Base-by-base conservation (phyloP, 2,329 filamentous ascomycete species). In the Dothistroma pini region DNA sequence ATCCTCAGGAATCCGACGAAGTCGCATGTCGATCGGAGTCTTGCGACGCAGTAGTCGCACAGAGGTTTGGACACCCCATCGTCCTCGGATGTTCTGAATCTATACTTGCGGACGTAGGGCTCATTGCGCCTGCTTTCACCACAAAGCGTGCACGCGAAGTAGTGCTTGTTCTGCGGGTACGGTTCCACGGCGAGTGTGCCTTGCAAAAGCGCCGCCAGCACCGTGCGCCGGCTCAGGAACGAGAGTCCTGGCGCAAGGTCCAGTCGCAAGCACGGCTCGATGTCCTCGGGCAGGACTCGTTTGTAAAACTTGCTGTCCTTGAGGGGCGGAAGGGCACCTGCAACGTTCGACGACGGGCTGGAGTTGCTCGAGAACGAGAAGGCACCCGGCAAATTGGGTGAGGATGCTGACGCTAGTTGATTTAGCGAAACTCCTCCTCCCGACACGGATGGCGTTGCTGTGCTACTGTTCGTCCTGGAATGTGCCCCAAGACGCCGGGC, bases 241-340 rank as follows among this genome's bases (percentile, higher is more conserved):
- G 92, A 97, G 31, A 99, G 84, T 0, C 93, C 91, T 0, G 95
- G 95, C 0, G 95, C 93, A 2, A 86, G 84, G 74, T 99, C 95
- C 3, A 99, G 84, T 48, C 95, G 87, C 10, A 99, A 79, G 0
- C 95, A 96, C 0, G 95, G 95, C 73, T 99, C 95, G 59, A 99
- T 91, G 71, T 99, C 95, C 75, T 99, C 95, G 21, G 86, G 83
- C 29, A 97, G 77, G 6, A 87, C 88, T 52, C 95, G 87, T 78
- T 97, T 97, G 79, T 93, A 99, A 73, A 97, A 99, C 66, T 89
- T 91, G 31, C 89, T 91, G 59, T 97, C 95, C 72, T 95, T 96
- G 47, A 99, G 78, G 4, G 87, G 86, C 2, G 84, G 86, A 35
- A 84, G 56, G 10, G 61, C 66, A 9, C 66, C 59, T 38, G 70